These are phyloP conservation scores for Nigrograna mackinnonii DNA, from an alignment of 2,329 filamentous ascomycete species.

Conservation along the genomic window DNA sequence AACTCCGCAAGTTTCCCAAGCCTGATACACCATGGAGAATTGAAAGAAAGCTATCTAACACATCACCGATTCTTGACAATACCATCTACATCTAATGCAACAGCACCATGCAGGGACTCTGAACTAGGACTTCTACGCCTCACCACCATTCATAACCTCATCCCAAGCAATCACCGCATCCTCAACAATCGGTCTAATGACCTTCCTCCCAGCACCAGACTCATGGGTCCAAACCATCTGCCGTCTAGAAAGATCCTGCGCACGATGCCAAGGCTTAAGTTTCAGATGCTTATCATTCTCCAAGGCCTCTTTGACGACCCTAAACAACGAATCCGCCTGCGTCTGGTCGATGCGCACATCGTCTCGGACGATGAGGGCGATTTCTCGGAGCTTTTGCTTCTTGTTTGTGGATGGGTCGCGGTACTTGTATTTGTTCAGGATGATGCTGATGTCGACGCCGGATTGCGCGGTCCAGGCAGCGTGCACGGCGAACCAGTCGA, in stretches of 20 bases:
- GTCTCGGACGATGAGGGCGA: constrained; percentile 49
- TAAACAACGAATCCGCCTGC: constrained; percentile 49
- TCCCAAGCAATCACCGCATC: constrained; percentile 48
- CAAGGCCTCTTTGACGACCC: constrained; percentile 44
- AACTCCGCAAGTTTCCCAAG: too few relatives aligned
- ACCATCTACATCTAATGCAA: too few relatives aligned
- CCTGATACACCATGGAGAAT: too few relatives aligned
- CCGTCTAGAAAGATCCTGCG: constrained; percentile 43
- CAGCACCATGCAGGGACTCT: too few relatives aligned
- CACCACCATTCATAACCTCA: too few relatives aligned
- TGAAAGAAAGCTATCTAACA: too few relatives aligned
- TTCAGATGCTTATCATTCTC: constrained; percentile 44
- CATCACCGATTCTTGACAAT: too few relatives aligned
- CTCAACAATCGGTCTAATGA: constrained; percentile 51
- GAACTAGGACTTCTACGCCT: too few relatives aligned
- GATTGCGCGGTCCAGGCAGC: constrained; percentile 53
- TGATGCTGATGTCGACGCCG: constrained; percentile 49
- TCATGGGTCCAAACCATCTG: constrained; percentile 54
- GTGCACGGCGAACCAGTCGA: constrained; percentile 54
- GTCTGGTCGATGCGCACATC: constrained; percentile 49
- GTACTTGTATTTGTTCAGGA: constrained; percentile 52
- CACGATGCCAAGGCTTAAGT: constrained; percentile 49
- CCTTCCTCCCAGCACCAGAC: constrained; percentile 46
- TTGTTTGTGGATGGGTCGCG: constrained; percentile 40
- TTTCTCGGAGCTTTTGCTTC: constrained; percentile 52